Conservation (phyloP, 2,329 filamentous ascomycete species). For the Exophiala sp. region DNA sequence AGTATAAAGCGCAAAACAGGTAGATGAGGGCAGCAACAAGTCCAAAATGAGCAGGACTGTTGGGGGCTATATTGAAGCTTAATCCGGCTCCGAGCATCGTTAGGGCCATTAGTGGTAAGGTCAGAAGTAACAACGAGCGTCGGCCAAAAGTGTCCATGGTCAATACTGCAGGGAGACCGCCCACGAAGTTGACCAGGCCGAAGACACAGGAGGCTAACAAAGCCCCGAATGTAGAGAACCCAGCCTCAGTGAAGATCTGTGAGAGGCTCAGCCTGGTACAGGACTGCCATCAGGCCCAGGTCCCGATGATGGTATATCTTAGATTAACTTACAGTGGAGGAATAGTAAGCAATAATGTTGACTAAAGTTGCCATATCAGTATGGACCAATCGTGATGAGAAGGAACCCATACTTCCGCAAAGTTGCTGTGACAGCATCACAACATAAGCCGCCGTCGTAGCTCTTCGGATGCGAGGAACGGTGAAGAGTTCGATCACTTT, state of each 20-base stretch:
- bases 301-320: neutral
- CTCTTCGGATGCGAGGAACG: constrained; percentile 32
- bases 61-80: constrained; percentile 36
- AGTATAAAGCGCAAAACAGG: constrained; percentile 29
- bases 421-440: constrained; percentile 34
- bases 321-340: constrained; percentile 41
- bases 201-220: constrained; percentile 55
- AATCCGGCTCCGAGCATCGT: constrained; percentile 39
- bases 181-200: constrained; percentile 59
- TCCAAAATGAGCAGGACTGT: constrained; percentile 24
- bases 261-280: neutral
- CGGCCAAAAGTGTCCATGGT: constrained; percentile 58
- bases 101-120: constrained; percentile 52
- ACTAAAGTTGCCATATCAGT: constrained; percentile 33
- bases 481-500: constrained; percentile 32
- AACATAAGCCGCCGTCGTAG: constrained; percentile 31
- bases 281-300: neutral
- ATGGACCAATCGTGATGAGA: neutral
- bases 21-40: constrained; percentile 28
- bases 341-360: constrained; percentile 69
- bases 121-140: constrained; percentile 51
- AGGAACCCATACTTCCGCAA: constrained; percentile 34
- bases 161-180: constrained; percentile 56
- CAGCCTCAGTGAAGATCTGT: constrained; percentile 50
- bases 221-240: constrained; percentile 43